Percentiles rank a stretch among this genome's conserved stretches.
These are phyloP conservation scores for Lipomyces kockii DNA, from an alignment of 805 yeast species.

Conservation along the genomic window DNA sequence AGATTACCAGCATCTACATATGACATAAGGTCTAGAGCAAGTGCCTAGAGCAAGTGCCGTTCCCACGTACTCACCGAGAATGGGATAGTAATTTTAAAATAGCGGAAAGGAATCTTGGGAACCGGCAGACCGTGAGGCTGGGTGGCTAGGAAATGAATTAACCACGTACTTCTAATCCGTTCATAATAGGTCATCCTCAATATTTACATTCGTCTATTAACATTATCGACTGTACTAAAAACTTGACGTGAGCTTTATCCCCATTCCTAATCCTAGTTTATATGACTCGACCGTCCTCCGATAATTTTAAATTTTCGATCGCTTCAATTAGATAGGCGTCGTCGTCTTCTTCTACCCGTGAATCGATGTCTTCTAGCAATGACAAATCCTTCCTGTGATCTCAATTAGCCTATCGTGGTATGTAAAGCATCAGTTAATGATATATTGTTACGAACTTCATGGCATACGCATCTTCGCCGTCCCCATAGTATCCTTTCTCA, in stretches of 20 bases:
- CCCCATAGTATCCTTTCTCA: constrained; percentile 90
- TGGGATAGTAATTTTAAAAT: no score
- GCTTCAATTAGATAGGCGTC: constrained; percentile 31
- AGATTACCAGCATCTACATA: no score
- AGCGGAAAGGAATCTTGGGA: no score
- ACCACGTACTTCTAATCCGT: no score
- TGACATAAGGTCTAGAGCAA: no score
- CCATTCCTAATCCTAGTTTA: background rate
- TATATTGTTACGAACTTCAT: constrained; percentile 47
- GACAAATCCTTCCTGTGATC: constrained; percentile 24
- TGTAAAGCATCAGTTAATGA: no score
- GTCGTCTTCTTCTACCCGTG: constrained; percentile 23
- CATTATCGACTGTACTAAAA: background rate
- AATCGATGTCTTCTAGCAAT: constrained; percentile 26
- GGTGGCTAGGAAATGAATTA: no score
- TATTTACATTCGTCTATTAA: background rate
- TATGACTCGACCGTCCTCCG: constrained; percentile 20
- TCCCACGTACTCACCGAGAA: no score
- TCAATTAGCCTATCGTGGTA: background rate
- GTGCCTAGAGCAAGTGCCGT: no score
- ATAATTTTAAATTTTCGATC: constrained; percentile 25
- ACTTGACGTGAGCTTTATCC: background rate
- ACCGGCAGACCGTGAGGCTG: no score
- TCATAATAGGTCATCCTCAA: background rate
- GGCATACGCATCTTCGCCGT: constrained; percentile 96